phyloP scores from a whole-genome alignment of 495 filamentous ascomycete species.

The Penicillium roqueforti region DNA sequence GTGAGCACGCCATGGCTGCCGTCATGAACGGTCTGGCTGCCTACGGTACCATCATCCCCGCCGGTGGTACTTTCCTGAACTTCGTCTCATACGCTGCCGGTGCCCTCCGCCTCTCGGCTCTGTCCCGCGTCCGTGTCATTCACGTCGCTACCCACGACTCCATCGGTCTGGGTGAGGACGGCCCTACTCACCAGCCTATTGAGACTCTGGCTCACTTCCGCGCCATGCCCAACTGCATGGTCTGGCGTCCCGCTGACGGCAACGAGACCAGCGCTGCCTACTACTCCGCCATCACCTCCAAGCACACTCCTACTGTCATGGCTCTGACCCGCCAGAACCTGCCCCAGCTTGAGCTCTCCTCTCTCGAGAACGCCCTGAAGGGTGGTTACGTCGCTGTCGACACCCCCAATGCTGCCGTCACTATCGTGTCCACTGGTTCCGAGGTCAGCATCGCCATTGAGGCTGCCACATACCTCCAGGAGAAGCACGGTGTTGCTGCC shows the following conservation, averaged over 20 bases:
- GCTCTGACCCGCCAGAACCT: constrained; percentile 98
- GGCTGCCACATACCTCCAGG: constrained; percentile 82
- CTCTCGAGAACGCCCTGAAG: constrained; percentile 81
- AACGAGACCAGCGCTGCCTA: constrained; percentile 98
- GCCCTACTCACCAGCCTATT: constrained; percentile 98
- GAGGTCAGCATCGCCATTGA: constrained; percentile 94
- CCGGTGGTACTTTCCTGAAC: constrained; percentile 96
- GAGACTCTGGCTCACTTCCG: constrained; percentile 99
- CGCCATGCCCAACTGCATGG: constrained; percentile 98
- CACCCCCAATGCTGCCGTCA: constrained; percentile 76
- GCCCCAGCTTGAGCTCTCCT: constrained; percentile 91
- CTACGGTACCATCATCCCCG: constrained; percentile 93
- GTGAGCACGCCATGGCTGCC: constrained; percentile 95
- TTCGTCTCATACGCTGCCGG: constrained; percentile 98
- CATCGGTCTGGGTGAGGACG: constrained; percentile 98
- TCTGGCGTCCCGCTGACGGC: constrained; percentile 98
- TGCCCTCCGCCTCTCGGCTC: constrained; percentile 86
- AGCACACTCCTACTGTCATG: constrained; percentile 86
- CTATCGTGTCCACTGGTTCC: constrained; percentile 90
- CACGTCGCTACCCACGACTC: constrained; percentile 99
- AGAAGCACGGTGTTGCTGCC: constrained; percentile 81
- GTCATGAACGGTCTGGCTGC: constrained; percentile 97
- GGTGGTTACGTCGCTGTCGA: constrained; percentile 91
- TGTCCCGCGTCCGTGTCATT: constrained; percentile 88
- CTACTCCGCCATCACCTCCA: constrained; percentile 88